Evolutionary conservation across 1,284 basidiomycete species (phyloP), one percentile per base, ranked within the genome.

Genomic region (Sanghuangporus baumii): DNA sequence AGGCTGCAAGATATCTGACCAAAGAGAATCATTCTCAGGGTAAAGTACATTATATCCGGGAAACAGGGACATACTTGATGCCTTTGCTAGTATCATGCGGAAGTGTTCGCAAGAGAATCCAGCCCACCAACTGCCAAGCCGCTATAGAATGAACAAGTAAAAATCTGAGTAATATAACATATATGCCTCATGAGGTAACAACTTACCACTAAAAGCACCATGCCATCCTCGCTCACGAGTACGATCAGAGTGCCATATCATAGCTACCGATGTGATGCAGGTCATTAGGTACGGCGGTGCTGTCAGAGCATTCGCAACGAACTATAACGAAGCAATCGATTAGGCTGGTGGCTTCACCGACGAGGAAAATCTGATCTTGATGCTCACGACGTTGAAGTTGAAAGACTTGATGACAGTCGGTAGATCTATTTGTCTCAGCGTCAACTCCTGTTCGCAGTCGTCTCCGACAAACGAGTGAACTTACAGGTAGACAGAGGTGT

Each of bases 351-450:
- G 7, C n/a, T 40, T 26, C 18, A 18, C 7, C 18, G 14, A 11
- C 31, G 23, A n/a, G 23, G n/a, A 38, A 47, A 8, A 9, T 18
- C 11, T 36, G 5, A 12, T 50, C 34, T 9, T 6, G 11, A 9
- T 5, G 59, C 60, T 9, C 55, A 65, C 64, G 9, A 76, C 72
- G 63, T 72, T 72, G 67, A 77, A 77, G 57, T 74, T 60, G 68
- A 77, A 76, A 0, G 73, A 73, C 63, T 76, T 77, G 66, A 77
- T 77, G 51, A 77, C 72, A 6, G 75, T 75, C 14, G 75, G 75
- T 18, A 77, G 68, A 60, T 77, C 75, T 51, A 16, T 20, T 31
- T 2, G 20, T n/a, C 7, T 14, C 3, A 11, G n/a, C 40, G 6
- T n/a, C 7, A 41, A 6, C 43, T n/a, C 16, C 20, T 46, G 20